These are phyloP conservation scores for Podila clonocystis DNA, from an alignment of 192 early-diverging fungal genomes.

Conservation along the genomic window DNA sequence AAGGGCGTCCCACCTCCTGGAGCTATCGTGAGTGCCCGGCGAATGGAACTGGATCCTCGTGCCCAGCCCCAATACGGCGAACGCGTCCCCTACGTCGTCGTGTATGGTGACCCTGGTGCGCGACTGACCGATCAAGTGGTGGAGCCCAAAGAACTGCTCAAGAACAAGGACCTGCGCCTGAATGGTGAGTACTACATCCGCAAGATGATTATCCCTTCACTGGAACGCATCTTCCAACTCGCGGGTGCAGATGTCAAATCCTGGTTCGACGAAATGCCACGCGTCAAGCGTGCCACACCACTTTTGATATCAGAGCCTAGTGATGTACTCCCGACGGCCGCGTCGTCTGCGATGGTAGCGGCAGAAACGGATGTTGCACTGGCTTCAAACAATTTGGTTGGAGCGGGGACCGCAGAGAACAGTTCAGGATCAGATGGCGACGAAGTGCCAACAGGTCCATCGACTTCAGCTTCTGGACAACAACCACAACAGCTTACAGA, in stretches of 20 bases:
- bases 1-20: conserved; percentile 74
- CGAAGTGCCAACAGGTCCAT: too few relatives aligned
- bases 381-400: neutral
- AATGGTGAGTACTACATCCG: conserved; percentile 88
- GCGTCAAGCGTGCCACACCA: conserved; percentile 58
- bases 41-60: conserved; percentile 75
- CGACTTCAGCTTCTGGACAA: too few relatives aligned
- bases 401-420: too few relatives aligned
- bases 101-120: conserved; percentile 69
- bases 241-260: conserved; percentile 78
- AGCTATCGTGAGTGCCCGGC: conserved; percentile 72
- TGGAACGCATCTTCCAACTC: conserved; percentile 82
- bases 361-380: conserved; percentile 8
- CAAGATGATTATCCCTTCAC: conserved; percentile 85
- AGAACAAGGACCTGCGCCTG: conserved; percentile 70
- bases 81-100: conserved; percentile 90
- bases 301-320: conserved; percentile 27
- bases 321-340: conserved; percentile 7
- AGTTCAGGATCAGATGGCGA: too few relatives aligned
- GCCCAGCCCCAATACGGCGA: conserved; percentile 89
- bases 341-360: conserved; percentile 8
- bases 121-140: conserved; percentile 81
- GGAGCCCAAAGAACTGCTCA: conserved; percentile 70
- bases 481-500: neutral
- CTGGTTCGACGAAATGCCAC: conserved; percentile 83